Conservation (phyloP, 139 green algal genomes). For the Auxenochlorella protothecoides region DNA sequence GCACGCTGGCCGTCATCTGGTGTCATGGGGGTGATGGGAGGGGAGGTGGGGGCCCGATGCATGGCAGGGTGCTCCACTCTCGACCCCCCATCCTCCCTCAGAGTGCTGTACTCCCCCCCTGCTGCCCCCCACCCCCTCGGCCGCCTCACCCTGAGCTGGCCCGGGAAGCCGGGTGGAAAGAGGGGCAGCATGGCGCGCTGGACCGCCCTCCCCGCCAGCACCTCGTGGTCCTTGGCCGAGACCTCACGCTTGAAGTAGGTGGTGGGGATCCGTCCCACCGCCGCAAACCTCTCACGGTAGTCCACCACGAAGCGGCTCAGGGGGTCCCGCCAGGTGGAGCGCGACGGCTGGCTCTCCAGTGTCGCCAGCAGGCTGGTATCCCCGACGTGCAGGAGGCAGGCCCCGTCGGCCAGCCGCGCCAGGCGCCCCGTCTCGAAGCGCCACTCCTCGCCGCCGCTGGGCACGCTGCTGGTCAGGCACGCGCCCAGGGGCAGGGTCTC, state of each 20-base stretch:
- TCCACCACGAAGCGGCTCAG: slow-evolving; percentile 43
- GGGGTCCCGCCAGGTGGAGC: slow-evolving; percentile 16
- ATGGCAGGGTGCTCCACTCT: not conserved
- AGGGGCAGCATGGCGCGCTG: slow-evolving; percentile 64
- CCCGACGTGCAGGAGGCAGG: slow-evolving; percentile 28
- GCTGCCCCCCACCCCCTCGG: too few relatives aligned
- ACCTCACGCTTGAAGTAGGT: slow-evolving; percentile 49
- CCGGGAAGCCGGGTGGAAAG: slow-evolving; percentile 46
- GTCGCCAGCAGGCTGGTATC: slow-evolving; percentile 55
- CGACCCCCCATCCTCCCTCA: not conserved
- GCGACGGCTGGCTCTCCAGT: slow-evolving; percentile 18
- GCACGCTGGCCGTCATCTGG: slow-evolving; percentile 37
- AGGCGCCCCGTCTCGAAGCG: slow-evolving; percentile 58
- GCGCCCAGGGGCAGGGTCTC: slow-evolving; percentile 6
- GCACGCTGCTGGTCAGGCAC: slow-evolving; percentile 1
- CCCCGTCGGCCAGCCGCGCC: slow-evolving; percentile 51
- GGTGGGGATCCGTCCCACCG: slow-evolving; percentile 52
- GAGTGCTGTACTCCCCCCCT: too few relatives aligned
- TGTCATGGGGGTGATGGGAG: not conserved
- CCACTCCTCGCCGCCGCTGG: slow-evolving; percentile 13
- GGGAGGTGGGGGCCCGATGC: too few relatives aligned
- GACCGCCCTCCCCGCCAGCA: slow-evolving; percentile 32
- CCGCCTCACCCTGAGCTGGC: too few relatives aligned
- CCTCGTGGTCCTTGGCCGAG: slow-evolving; percentile 46
- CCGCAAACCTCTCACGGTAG: slow-evolving; percentile 57